Conservation (phyloP, 2,329 filamentous ascomycete species). For the Uncinocarpus reesii region DNA sequence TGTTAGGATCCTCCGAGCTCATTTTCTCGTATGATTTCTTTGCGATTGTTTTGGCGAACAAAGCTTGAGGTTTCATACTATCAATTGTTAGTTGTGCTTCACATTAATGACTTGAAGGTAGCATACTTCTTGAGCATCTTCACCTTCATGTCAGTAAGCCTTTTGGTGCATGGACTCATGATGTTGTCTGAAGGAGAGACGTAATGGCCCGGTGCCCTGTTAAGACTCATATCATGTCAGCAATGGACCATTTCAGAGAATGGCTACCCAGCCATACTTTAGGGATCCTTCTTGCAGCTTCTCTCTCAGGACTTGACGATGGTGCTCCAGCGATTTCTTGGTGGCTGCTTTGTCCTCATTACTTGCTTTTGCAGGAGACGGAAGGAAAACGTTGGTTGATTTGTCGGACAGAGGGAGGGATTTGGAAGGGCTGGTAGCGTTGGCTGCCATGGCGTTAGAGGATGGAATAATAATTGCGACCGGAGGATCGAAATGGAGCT, state of each 20-base stretch:
- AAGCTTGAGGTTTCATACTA: constrained; percentile 35
- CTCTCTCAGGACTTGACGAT: constrained; percentile 35
- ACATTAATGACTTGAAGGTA: background rate
- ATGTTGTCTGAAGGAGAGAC: constrained; percentile 42
- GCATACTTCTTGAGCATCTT: constrained; percentile 41
- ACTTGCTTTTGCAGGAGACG: background rate
- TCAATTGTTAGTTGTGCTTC: constrained; percentile 11
- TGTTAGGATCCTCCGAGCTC: constrained; percentile 13
- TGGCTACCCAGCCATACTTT: constrained; percentile 26
- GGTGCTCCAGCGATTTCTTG: constrained; percentile 34
- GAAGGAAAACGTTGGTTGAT: constrained; percentile 35
- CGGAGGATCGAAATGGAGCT: background rate
- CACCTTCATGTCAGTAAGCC: constrained; percentile 41
- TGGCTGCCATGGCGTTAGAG: constrained; percentile 4
- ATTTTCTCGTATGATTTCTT: constrained; percentile 37
- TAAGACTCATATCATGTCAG: background rate
- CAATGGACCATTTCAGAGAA: background rate
- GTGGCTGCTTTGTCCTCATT: constrained; percentile 27
- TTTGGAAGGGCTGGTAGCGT: constrained; percentile 17
- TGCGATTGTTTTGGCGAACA: constrained; percentile 38
- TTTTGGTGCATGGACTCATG: constrained; percentile 43
- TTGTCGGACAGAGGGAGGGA: constrained; percentile 32
- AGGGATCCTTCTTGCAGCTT: constrained; percentile 32
- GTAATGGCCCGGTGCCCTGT: constrained; percentile 30
- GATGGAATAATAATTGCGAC: background rate